Evolutionary conservation across 495 filamentous ascomycete species (phyloP), one percentile per base, ranked within the genome.

Genomic region (Trichodelitschia bisporula): DNA sequence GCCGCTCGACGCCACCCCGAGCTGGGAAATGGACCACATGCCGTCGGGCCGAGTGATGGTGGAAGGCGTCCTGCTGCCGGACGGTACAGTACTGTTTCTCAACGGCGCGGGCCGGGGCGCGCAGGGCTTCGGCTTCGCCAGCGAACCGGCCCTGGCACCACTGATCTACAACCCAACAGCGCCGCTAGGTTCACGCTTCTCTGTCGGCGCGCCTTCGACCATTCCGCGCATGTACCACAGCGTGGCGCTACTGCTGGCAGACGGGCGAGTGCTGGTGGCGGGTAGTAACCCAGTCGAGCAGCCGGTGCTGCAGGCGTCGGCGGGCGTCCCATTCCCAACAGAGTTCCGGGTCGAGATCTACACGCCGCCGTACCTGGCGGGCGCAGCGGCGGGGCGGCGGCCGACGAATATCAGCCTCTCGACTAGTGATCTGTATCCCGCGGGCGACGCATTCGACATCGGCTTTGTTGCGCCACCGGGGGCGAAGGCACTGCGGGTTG

Each of bases 21-120:
- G 33, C 11, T 72, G 66, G 66, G 59, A 67, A 37, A 61, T 71
- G 58, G 67, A 71, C 39, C 41, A 53, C 15, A 69, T 72, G 67
- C 67, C 67, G 2, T 50, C 60, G 43, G 67, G 61, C 15, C 61
- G 66, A 30, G 58, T 50, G 19, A 70, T 68, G 64, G 61, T 68
- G 16, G 67, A 71, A 41, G 61, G 53, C 18, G 57, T 53, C 20
- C 48, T 69, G 2, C 57, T 72, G 27, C 60, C 66, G 1, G 66
- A 72, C 33, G 66, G 66, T 18, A 69, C 58, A 1, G 56, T 72
- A 14, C 40, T 69, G 35, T 70, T 54, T 54, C 39, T 69, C 25
- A 72, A 72, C 37, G 66, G 66, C 13, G 54, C 47, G 40, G 56
- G 59, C 34, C 39, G 42, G 12, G 66, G 66, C 30, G 59, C 66